phyloP scores from a whole-genome alignment of 768 basidiomycete species.

The Phanerodontia chrysosporium region DNA sequence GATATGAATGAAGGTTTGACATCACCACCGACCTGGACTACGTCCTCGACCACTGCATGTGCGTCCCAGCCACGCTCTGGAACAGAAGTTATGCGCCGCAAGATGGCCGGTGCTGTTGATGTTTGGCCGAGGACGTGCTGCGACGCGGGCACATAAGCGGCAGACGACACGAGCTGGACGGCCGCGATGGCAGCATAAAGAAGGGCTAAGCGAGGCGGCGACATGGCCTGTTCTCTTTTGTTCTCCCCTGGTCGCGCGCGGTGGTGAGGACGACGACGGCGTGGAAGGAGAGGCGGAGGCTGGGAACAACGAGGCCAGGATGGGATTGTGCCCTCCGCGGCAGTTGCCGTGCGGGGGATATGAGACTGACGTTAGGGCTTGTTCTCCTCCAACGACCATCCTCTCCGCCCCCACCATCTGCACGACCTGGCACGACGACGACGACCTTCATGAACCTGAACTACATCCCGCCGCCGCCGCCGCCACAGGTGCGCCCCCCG shows the following conservation, averaged over 20 bases:
- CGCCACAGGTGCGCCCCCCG: neutral
- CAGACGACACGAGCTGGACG: neutral
- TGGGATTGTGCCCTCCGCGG: neutral
- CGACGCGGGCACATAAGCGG: neutral
- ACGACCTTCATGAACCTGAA: neutral
- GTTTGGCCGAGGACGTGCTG: neutral
- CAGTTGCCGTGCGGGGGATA: conserved; percentile 3
- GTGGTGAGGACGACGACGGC: neutral
- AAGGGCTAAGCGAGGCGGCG: neutral
- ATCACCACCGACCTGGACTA: conserved; percentile 2
- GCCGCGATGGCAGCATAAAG: neutral
- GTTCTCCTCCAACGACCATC: neutral
- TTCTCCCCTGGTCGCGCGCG: neutral
- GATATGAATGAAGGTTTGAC: neutral
- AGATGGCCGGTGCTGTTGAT: neutral
- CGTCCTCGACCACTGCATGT: neutral
- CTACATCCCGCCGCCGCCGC: neutral
- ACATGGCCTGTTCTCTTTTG: neutral
- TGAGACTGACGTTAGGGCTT: neutral
- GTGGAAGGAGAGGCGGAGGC: neutral
- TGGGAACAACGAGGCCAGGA: neutral
- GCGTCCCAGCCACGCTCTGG: neutral
- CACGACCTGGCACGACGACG: neutral
- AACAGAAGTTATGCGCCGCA: neutral
- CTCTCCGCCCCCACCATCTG: neutral